Conservation (phyloP, 2,329 filamentous ascomycete genomes). For the Botryotinia narcissicola region DNA sequence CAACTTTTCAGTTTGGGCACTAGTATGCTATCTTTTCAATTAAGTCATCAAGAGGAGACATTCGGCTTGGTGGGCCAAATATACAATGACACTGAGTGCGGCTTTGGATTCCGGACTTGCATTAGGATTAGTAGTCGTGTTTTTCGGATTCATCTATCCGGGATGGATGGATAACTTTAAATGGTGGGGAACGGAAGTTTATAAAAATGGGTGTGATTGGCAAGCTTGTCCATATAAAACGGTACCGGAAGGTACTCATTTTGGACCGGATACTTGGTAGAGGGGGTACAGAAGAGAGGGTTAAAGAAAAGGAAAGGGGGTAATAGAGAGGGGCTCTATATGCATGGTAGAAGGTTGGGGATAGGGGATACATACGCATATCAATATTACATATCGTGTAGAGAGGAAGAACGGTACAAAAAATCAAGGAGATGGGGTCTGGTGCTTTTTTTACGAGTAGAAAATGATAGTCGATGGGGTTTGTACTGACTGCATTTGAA, state of each 20-base stretch:
- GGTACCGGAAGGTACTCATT: slow-evolving; percentile 61
- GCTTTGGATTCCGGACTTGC: slow-evolving; percentile 81
- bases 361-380: not conserved
- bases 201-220: slow-evolving; percentile 84
- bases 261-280: slow-evolving; percentile 61
- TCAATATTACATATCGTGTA: not conserved
- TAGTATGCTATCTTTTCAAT: slow-evolving; percentile 85
- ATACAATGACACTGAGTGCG: slow-evolving; percentile 84
- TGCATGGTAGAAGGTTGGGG: not conserved
- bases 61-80: slow-evolving; percentile 82
- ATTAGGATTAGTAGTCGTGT: slow-evolving; percentile 78
- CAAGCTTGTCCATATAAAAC: slow-evolving; percentile 69
- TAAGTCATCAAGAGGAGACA: slow-evolving; percentile 67
- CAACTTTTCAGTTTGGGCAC: slow-evolving; percentile 83
- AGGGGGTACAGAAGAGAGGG: not conserved
- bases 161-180: slow-evolving; percentile 69
- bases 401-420: not conserved
- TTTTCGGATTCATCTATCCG: slow-evolving; percentile 83
- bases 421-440: not conserved
- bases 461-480: not conserved
- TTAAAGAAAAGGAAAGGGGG: not conserved
- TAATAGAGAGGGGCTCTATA: not conserved
- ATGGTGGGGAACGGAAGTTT: slow-evolving; percentile 89
- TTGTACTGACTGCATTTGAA: not conserved
- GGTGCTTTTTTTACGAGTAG: not conserved